Evolutionary conservation across 2,329 filamentous ascomycete species (phyloP), one percentile per base, ranked within the genome.

Genomic region (Aspergillus sp.): DNA sequence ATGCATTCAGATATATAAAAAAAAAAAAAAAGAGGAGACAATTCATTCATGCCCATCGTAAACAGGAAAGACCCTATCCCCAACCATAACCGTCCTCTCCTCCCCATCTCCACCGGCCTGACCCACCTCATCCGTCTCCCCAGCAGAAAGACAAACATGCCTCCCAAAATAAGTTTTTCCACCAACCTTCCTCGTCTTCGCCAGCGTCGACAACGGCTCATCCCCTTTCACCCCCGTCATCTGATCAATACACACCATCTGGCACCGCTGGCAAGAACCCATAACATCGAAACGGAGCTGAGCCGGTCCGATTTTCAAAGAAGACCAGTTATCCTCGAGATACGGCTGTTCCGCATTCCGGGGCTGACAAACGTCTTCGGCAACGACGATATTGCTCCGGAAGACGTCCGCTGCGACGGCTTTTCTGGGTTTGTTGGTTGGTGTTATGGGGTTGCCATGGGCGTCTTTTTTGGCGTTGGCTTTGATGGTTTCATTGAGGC

Each of bases 221-320:
- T 89, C 82, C 53, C 83, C 82, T 64, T 83, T 86, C 53, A 82
- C 77, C 0, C 83, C 90, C 10, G 85, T 95, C 42, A 82, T 74
- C 65, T 96, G 93, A 61, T 98, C 84, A 41, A 97, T 82, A 63
- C 91, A 96, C 7, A 98, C 85, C 90, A 98, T 97, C 65, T 95
- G 90, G 59, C 93, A 98, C 50, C 93, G 76, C 51, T 89, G 81
- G 61, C 93, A 98, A 3, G 86, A 81, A 0, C 90, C 91, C 4
- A 97, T 71, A 60, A 94, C 81, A 52, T 85, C 60, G 19, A 75
- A 65, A 1, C 46, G 56, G 22, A 65, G 37, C 15, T 62, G 49
- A 1, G 55, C 52, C 0, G 58, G 51, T 0, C 85, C 86, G 49
- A 96, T 85, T 7, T 70, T 74, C 37, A 95, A 60, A 13, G 69